These are phyloP conservation scores for Exutisphaerella laricina DNA, from an alignment of 2,329 filamentous ascomycete genomes.

Conservation along the genomic window DNA sequence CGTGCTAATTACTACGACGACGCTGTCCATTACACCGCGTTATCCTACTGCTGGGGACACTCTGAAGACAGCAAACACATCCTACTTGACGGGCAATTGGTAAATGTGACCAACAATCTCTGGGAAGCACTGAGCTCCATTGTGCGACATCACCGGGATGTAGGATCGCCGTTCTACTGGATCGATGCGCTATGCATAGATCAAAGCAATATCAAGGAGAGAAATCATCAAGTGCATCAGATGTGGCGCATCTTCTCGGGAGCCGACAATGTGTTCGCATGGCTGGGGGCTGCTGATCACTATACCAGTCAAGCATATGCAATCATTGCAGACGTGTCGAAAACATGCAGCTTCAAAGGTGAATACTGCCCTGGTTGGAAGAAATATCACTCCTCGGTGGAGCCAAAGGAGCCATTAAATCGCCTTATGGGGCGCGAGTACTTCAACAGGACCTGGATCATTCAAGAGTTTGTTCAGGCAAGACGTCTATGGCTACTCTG, in stretches of 20 bases:
- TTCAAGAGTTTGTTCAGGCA: slow-evolving; percentile 1
- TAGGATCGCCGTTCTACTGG: background rate
- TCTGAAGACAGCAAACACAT: background rate
- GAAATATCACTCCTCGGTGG: background rate
- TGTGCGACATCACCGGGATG: background rate
- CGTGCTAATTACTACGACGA: background rate
- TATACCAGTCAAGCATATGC: background rate
- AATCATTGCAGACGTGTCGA: background rate
- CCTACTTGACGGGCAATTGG: background rate
- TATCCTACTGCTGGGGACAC: slow-evolving; percentile 3
- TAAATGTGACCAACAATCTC: background rate
- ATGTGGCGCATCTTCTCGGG: slow-evolving; percentile 5
- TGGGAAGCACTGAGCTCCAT: background rate
- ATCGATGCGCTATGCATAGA: slow-evolving; percentile 6
- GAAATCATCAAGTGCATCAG: slow-evolving; percentile 2
- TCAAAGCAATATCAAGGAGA: background rate
- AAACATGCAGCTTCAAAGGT: background rate
- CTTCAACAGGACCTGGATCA: slow-evolving; percentile 1
- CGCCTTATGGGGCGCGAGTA: background rate
- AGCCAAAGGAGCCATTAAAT: background rate
- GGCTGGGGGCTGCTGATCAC: background rate
- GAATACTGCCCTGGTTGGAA: background rate
- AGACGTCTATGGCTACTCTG: background rate
- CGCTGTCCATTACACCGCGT: background rate
- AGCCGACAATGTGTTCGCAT: background rate